phyloP scores from a whole-genome alignment of 176 grass and related monocot species.

The Paspalum vaginatum region DNA sequence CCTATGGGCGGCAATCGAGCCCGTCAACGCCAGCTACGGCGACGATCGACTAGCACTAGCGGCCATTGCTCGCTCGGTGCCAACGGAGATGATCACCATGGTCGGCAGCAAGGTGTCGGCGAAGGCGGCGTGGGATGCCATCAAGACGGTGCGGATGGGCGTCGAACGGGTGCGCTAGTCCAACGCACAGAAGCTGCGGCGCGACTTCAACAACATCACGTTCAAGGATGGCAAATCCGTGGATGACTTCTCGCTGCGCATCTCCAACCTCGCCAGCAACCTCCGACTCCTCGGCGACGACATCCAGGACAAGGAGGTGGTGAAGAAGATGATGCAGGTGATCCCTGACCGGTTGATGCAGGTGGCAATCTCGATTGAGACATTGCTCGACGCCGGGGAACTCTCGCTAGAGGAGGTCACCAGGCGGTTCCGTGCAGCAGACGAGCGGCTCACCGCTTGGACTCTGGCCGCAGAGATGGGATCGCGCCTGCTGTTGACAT shows the following conservation, averaged over 20 bases:
- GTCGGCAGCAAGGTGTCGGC: no score
- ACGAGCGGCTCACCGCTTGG: no score
- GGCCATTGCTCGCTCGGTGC: no score
- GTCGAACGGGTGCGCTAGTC: neutral
- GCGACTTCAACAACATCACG: no score
- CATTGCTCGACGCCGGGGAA: neutral
- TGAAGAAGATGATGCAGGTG: neutral
- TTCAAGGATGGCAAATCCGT: neutral
- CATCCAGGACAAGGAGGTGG: neutral
- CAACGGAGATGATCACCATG: no score
- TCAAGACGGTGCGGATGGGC: neutral
- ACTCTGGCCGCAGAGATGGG: rapidly evolving
- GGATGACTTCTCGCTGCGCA: neutral
- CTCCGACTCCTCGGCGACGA: neutral
- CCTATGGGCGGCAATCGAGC: no score
- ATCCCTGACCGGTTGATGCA: neutral
- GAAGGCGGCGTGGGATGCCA: neutral
- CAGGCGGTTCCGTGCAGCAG: no score
- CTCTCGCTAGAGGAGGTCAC: neutral
- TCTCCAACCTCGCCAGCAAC: neutral
- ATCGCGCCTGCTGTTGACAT: no score
- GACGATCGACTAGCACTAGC: no score
- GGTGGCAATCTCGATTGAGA: neutral
- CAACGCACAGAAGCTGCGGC: neutral
- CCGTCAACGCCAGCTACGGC: no score